Evolutionary conservation across 306 rosid species (phyloP).

Genomic region (Clitoria ternatea): DNA sequence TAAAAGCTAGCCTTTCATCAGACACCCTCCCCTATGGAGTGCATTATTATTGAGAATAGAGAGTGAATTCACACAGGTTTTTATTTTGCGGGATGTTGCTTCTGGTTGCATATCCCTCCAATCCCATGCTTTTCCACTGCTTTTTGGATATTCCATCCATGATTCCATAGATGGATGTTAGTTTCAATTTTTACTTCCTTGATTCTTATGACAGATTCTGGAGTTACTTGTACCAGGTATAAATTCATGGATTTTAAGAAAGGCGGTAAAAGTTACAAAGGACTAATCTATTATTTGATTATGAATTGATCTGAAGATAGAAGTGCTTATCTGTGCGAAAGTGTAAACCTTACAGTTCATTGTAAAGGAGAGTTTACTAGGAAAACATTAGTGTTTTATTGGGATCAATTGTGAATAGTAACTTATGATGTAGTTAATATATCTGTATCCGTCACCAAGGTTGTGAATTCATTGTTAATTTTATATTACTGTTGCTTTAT

Average conservation of each 20-base stretch:
- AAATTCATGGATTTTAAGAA: not conserved
- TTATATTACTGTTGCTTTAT: not conserved
- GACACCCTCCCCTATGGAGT: not conserved
- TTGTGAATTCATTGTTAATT: conserved; percentile 1
- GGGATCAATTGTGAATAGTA: not conserved
- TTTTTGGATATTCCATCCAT: conserved; percentile 14
- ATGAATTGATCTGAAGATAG: not conserved
- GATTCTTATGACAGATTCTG: conserved; percentile 8
- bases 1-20: not conserved
- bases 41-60: not conserved
- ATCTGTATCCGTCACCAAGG: not conserved
- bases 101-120: not conserved
- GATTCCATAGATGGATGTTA: conserved; percentile 5
- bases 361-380: not conserved
- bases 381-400: conserved; percentile 1
- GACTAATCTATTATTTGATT: not conserved
- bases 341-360: not conserved
- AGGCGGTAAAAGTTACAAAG: not conserved
- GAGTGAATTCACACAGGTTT: not conserved
- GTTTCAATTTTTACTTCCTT: not conserved
- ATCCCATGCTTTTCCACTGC: not conserved
- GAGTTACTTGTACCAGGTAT: not conserved
- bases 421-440: not conserved
- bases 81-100: not conserved
- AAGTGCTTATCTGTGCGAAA: not conserved